phyloP scores from a whole-genome alignment of 2,329 filamentous ascomycete species.

The Beauveria sp. region DNA sequence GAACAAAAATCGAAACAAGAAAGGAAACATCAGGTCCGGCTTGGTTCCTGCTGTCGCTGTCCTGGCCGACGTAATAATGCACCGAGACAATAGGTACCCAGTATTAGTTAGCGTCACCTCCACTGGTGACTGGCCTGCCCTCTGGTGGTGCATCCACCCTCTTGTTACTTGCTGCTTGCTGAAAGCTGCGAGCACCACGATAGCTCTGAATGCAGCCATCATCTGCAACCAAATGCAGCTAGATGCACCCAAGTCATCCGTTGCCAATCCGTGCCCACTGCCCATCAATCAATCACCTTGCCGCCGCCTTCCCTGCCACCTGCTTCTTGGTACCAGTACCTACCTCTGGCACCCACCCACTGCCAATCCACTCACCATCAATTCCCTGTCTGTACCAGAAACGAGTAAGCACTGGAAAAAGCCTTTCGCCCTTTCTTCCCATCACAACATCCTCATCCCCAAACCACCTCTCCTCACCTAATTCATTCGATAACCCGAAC shows the following conservation, averaged over 20 bases:
- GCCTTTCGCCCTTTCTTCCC: no score
- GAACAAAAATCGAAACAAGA: neutral
- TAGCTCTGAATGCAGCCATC: neutral
- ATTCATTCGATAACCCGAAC: neutral
- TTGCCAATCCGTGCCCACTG: neutral
- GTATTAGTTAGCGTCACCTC: neutral
- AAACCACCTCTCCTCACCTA: neutral
- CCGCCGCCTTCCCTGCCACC: no score
- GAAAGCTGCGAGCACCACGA: neutral
- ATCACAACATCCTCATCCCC: neutral
- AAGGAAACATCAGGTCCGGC: neutral
- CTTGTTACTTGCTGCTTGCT: neutral
- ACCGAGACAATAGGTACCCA: neutral
- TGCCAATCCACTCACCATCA: no score
- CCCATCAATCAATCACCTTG: no score
- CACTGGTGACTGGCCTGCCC: neutral
- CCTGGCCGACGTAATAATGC: neutral
- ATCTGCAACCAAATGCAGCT: neutral
- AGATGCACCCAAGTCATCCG: neutral
- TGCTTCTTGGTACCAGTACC: no score
- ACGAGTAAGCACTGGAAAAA: no score
- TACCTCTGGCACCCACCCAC: no score
- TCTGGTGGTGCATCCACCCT: neutral
- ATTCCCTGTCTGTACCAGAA: no score
- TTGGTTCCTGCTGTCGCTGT: no score